Evolutionary conservation across 208 protist species (phyloP).

Genomic region (Crithidia sp.): DNA sequence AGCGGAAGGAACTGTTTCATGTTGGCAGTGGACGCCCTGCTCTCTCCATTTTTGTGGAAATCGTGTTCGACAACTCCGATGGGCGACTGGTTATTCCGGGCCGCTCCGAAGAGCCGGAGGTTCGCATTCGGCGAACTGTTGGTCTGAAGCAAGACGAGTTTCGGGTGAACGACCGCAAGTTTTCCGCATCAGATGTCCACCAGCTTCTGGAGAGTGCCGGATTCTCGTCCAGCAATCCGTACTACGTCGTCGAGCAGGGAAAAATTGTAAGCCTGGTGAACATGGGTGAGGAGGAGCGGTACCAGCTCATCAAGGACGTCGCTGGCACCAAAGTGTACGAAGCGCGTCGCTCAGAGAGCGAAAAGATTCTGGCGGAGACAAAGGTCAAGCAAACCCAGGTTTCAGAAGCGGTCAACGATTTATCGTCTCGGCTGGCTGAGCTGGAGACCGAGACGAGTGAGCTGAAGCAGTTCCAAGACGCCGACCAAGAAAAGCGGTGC

Average conservation of each 20-base stretch:
- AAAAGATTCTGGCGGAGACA: constrained; percentile 95
- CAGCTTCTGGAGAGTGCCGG: constrained; percentile 98
- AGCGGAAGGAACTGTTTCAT: constrained; percentile 96
- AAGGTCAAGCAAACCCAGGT: constrained; percentile 84
- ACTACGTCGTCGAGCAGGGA: constrained; percentile 99
- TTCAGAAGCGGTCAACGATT: constrained; percentile 90
- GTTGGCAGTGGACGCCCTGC: constrained; percentile 87
- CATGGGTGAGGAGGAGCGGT: constrained; percentile 96
- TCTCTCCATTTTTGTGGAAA: constrained; percentile 97
- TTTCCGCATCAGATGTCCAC: constrained; percentile 91
- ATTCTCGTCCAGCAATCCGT: constrained; percentile 98
- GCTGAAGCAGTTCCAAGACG: constrained; percentile 91
- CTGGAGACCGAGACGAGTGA: constrained; percentile 96
- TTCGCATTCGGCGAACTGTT: constrained; percentile 96
- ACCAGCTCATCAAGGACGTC: constrained; percentile 98
- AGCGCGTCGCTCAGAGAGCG: constrained; percentile 90
- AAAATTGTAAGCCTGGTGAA: constrained; percentile 95
- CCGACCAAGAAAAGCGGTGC: constrained; percentile 88
- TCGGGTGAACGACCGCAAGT: constrained; percentile 96
- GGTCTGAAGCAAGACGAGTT: constrained; percentile 99
- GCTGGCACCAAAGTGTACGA: constrained; percentile 99
- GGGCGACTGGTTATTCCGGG: constrained; percentile 94
- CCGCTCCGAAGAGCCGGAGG: constrained; percentile 87
- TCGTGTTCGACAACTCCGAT: constrained; percentile 99
- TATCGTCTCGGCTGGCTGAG: constrained; percentile 94